A percentile compares a stretch with the other conserved stretches of the same genome.
Evolutionary conservation across 306 rosid species (phyloP).

Genomic region (Gleditsia sinensis): DNA sequence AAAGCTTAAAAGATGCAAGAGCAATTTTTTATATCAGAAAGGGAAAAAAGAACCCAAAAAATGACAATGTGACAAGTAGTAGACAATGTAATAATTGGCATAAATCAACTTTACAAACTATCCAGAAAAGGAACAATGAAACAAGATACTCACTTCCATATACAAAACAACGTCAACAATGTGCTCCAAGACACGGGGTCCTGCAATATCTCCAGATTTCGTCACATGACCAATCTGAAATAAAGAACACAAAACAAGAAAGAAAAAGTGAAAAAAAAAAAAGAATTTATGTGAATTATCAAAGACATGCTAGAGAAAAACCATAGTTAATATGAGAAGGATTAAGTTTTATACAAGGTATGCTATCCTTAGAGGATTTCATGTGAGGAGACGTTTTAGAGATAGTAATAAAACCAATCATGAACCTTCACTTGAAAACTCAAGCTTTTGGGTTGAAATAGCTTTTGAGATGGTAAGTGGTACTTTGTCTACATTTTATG

Average conservation of each 20-base stretch:
- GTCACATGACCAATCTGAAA: conserved; percentile 90
- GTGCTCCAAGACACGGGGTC: conserved; percentile 94
- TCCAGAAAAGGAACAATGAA: conserved; percentile 35
- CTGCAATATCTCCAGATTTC: conserved; percentile 92
- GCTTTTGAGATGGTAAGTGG: no score
- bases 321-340: no score
- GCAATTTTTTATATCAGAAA: neutral
- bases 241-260: conserved; percentile 27
- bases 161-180: conserved; percentile 91
- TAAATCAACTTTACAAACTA: conserved; percentile 31
- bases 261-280: neutral
- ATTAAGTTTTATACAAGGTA: no score
- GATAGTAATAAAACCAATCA: no score
- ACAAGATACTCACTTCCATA: conserved; percentile 85
- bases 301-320: conserved; percentile 25
- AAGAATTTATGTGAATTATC: neutral
- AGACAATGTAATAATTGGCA: conserved; percentile 26
- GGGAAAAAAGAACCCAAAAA: conserved; percentile 7
- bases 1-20: conserved; percentile 7
- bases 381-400: no score
- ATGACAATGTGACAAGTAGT: conserved; percentile 8
- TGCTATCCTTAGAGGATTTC: no score
- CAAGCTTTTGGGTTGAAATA: no score
- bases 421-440: no score
- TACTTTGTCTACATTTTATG: no score